Base-by-base conservation (phyloP, 2,329 filamentous ascomycete genomes). In the Huntiella savannae region DNA sequence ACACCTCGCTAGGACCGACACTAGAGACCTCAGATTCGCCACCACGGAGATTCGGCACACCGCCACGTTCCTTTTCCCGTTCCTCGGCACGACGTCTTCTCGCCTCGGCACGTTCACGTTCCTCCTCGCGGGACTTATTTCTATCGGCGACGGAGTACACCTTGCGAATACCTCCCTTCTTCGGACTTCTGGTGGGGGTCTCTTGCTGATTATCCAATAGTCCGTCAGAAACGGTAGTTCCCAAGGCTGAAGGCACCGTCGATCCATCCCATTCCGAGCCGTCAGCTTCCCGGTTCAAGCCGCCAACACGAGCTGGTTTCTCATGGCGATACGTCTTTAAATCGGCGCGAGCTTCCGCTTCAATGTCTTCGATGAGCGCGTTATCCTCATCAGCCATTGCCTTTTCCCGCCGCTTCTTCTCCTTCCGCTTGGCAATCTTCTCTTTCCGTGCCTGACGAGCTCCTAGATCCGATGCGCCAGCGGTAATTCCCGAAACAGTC, bases 311-410 rank as follows among this genome's bases (percentile, higher is more conserved):
- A 1, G 88, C 88, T 2, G 85, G 68, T 59, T 79, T 83, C 64
- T 96, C 88, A 57, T 85, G 72, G 17, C 87, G 82, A 66, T 96
- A 96, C 33, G 75, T 75, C 49, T 80, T 75, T 47, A 96, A 73
- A 50, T 91, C 79, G 40, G 75, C 66, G 54, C 77, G 67, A 17
- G 73, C 77, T 45, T 68, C 68, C 35, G 69, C 70, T 58, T 82
- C 79, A 55, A 76, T 75, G 22, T 68, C 62, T 54, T 74, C 71
- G n/a, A 77, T 61, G 12, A 73, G 61, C 34, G 46, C 68, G 17
- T 74, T 76, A 52, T 76, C 73, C 50, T 77, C 73, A 51, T 65
- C 68, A 13, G 69, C 63, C 57, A 68, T 63, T 8, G 43, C 43
- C 46, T 64, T 61, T 13, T 39, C 32, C 52, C 69, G 59, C 50